Conservation (phyloP, 1,284 basidiomycete species). For the Cryptococcus hybrid region DNA sequence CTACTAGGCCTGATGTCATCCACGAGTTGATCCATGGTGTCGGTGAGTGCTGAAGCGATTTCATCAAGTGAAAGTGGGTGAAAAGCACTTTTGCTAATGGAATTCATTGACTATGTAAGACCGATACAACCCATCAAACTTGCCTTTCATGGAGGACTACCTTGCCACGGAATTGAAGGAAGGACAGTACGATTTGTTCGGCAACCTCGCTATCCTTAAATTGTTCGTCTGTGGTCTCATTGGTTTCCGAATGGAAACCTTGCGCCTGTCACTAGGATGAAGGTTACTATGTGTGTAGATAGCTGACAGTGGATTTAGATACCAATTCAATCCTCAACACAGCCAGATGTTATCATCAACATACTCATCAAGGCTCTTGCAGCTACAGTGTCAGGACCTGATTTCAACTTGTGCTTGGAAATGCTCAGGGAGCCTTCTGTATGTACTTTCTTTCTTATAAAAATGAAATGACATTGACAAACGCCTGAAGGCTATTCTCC, state of each 20-base stretch:
- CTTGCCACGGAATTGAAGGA: slow-evolving; percentile 86
- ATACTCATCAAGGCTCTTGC: slow-evolving; percentile 91
- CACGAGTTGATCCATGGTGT: slow-evolving; percentile 89
- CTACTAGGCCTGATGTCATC: slow-evolving; percentile 76
- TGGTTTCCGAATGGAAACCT: background rate
- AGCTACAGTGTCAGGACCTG: slow-evolving; percentile 66
- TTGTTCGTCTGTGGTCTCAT: slow-evolving; percentile 54
- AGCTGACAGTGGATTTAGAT: slow-evolving; percentile 56
- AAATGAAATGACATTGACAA: background rate
- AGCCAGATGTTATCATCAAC: slow-evolving; percentile 88
- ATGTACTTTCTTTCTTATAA: slow-evolving; percentile 8
- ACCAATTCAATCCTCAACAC: slow-evolving; percentile 93
- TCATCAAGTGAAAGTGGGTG: background rate
- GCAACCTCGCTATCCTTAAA: slow-evolving; percentile 79
- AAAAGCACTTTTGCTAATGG: background rate
- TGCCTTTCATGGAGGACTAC: slow-evolving; percentile 90
- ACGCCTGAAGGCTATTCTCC: slow-evolving; percentile 40
- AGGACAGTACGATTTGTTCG: slow-evolving; percentile 85
- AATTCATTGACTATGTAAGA: slow-evolving; percentile 55
- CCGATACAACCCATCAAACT: slow-evolving; percentile 93
- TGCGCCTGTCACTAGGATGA: background rate
- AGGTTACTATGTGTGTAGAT: background rate
- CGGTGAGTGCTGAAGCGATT: slow-evolving; percentile 57
- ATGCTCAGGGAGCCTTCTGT: slow-evolving; percentile 54
- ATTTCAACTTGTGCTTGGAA: slow-evolving; percentile 90